phyloP scores from a whole-genome alignment of 345 rosid genomes.

The Arabis alpina region DNA sequence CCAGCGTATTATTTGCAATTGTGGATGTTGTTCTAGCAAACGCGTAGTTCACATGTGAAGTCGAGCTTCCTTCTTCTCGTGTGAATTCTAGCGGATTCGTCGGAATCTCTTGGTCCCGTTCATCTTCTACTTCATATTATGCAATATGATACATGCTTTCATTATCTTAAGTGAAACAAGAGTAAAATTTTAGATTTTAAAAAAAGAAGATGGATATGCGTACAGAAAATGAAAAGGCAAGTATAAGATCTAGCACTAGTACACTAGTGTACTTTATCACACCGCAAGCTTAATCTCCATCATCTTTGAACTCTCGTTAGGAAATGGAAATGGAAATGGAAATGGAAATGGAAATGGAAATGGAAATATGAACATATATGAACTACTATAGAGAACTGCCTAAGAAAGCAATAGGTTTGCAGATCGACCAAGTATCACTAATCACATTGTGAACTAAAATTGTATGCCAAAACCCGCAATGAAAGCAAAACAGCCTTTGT shows the following conservation, averaged over 20 bases:
- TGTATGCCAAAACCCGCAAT: background rate
- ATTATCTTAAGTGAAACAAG: too few species aligned
- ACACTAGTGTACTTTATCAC: background rate
- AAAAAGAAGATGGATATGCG: background rate
- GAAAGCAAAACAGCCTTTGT: background rate
- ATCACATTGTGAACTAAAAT: background rate
- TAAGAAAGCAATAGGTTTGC: background rate
- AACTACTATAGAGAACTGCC: background rate
- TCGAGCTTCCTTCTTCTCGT: too few species aligned
- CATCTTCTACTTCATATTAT: too few species aligned
- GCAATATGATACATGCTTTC: too few species aligned
- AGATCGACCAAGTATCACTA: conserved; percentile 14
- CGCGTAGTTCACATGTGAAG: too few species aligned
- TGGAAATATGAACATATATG: background rate
- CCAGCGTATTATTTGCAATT: too few species aligned
- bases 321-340: background rate
- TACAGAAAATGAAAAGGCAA: background rate
- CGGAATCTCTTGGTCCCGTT: too few species aligned
- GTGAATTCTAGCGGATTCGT: too few species aligned
- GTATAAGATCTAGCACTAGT: background rate
- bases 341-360: too few species aligned
- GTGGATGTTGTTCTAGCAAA: too few species aligned
- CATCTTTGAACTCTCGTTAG: background rate
- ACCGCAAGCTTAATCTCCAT: background rate
- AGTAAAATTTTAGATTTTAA: too few species aligned